Evolutionary conservation across 2,329 filamentous ascomycete genomes (phyloP).

Genomic region (Fusarium staphyleae): DNA sequence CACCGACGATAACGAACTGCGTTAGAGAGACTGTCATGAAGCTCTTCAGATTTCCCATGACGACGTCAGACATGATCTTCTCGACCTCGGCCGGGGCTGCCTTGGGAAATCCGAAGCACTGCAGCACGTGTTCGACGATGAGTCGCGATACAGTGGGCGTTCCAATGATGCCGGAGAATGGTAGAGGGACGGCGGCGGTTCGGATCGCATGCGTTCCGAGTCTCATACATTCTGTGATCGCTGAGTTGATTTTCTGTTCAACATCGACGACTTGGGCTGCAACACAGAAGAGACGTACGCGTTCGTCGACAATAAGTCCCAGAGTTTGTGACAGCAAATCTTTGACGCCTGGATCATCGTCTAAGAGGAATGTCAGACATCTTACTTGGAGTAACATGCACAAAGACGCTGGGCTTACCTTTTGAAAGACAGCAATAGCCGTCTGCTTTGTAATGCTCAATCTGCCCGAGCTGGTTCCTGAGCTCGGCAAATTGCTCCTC

Average conservation of each 20-base stretch:
- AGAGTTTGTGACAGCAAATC: constrained; percentile 40
- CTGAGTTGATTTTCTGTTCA: constrained; percentile 43
- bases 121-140: constrained; percentile 41
- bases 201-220: constrained; percentile 40
- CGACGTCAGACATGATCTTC: constrained; percentile 34
- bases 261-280: constrained; percentile 43
- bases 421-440: constrained; percentile 39
- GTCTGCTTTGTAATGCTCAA: constrained; percentile 40
- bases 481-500: constrained; percentile 36
- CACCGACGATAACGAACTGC: constrained; percentile 26
- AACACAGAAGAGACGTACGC: constrained; percentile 43
- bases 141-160: constrained; percentile 38
- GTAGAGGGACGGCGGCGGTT: constrained; percentile 37
- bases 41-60: constrained; percentile 35
- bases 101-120: constrained; percentile 41
- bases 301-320: constrained; percentile 40
- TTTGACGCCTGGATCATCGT: constrained; percentile 35
- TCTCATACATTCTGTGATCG: constrained; percentile 42
- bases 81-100: constrained; percentile 34
- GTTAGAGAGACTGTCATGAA: constrained; percentile 35
- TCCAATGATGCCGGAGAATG: constrained; percentile 36
- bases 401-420: neutral
- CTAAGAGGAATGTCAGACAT: neutral
- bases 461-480: constrained; percentile 34
- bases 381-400: rapidly evolving